Conservation (phyloP, 192 early-diverging fungal species). For the Mortierella antarctica region DNA sequence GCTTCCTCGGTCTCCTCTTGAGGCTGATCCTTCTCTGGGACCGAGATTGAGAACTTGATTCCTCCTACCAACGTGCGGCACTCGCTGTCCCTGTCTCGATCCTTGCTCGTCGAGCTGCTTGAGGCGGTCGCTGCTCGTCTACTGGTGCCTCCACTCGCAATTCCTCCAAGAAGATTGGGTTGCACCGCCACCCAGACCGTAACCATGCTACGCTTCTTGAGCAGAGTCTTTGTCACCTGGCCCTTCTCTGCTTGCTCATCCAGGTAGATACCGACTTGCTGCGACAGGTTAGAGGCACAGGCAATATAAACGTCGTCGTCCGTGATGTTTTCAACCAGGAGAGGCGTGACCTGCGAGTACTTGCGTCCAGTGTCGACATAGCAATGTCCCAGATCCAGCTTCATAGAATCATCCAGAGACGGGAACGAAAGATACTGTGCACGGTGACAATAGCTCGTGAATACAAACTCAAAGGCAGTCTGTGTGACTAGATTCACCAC, state of each 20-base stretch:
- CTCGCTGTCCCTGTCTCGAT: constrained; percentile 54
- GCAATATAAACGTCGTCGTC: constrained; percentile 75
- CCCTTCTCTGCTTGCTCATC: constrained; percentile 65
- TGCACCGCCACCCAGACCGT: constrained; percentile 85
- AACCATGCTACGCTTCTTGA: constrained; percentile 59
- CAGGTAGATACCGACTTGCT: constrained; percentile 83
- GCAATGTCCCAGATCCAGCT: constrained; percentile 83
- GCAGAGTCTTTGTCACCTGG: constrained; percentile 61
- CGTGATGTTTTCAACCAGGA: constrained; percentile 77
- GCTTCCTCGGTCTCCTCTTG: not conserved
- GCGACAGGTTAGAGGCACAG: constrained; percentile 80
- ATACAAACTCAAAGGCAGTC: constrained; percentile 50
- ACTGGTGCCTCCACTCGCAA: constrained; percentile 38
- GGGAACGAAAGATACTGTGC: constrained; percentile 72
- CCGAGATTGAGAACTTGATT: constrained; percentile 76
- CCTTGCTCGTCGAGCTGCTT: constrained; percentile 16
- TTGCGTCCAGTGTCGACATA: constrained; percentile 81
- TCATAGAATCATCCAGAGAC: constrained; percentile 62
- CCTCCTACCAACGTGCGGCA: constrained; percentile 83
- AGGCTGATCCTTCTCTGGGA: constrained; percentile 50
- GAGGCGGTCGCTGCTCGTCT: constrained; percentile 7
- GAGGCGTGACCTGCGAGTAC: constrained; percentile 78
- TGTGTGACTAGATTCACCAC: constrained; percentile 56
- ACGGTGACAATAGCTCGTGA: constrained; percentile 65
- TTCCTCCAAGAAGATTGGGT: constrained; percentile 67